phyloP scores from a whole-genome alignment of 1,139 yeast species.

The Entelexis sorbosivorans region DNA sequence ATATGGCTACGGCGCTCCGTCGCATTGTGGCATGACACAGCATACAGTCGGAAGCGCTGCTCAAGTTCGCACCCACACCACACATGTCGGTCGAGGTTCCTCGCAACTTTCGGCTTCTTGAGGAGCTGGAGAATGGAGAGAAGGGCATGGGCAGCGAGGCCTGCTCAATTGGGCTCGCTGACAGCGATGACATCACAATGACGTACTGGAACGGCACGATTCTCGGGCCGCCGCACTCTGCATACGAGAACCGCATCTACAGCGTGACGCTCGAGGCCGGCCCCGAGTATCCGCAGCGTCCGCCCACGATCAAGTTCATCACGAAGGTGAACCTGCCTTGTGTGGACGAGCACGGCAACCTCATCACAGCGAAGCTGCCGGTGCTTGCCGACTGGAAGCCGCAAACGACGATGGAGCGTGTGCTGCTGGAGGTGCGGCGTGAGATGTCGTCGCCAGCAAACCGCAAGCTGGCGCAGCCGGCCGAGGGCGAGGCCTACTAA shows the following conservation, averaged over 20 bases:
- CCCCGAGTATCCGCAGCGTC: conserved; percentile 72
- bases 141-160: conserved; percentile 96
- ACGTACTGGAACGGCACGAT: conserved; percentile 90
- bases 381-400: conserved; percentile 79
- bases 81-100: conserved; percentile 35
- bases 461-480: conserved; percentile 79
- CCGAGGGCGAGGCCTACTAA: conserved; percentile 65
- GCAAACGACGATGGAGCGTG: conserved; percentile 80
- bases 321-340: conserved; percentile 86
- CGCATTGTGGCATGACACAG: background rate
- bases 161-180: conserved; percentile 95
- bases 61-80: background rate
- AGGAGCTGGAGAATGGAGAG: conserved; percentile 95
- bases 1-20: background rate
- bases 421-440: conserved; percentile 70
- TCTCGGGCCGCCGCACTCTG: conserved; percentile 81
- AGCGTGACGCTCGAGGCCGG: conserved; percentile 75
- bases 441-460: conserved; percentile 79
- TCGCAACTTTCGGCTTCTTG: conserved; percentile 82
- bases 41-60: background rate
- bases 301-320: conserved; percentile 70
- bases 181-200: conserved; percentile 31
- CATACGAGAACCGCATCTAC: conserved; percentile 88
- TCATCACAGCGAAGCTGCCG: conserved; percentile 50
- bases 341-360: conserved; percentile 59